Evolutionary conservation across 2,329 filamentous ascomycete species (phyloP).

Genomic region (Albifimbria verrucaria): DNA sequence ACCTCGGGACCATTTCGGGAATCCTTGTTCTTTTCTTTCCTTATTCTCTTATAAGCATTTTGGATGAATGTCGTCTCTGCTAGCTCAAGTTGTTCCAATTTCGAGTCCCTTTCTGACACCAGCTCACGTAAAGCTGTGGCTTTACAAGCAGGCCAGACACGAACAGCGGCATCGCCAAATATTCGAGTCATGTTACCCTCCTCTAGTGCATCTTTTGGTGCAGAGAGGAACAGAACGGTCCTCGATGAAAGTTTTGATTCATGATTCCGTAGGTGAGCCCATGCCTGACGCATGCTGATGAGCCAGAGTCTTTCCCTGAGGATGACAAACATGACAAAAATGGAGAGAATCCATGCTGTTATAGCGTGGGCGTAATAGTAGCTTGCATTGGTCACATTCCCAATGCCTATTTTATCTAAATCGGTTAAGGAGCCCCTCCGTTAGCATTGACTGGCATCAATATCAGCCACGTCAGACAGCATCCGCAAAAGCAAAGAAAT

Average conservation of each 20-base stretch:
- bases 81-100: neutral
- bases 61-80: neutral
- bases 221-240: neutral
- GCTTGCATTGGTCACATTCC: neutral
- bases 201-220: neutral
- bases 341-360: neutral
- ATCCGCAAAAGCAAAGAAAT: neutral
- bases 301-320: neutral
- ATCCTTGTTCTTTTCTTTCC: neutral
- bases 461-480: neutral
- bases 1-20: neutral
- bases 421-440: neutral
- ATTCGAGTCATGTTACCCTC: neutral
- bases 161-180: conserved; percentile 1
- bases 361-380: neutral
- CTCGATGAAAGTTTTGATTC: neutral
- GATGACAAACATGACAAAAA: conserved; percentile 1
- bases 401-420: conserved; percentile 1
- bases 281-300: conserved; percentile 1
- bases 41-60: neutral
- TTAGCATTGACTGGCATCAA: neutral
- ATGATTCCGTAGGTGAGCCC: neutral
- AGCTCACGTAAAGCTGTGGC: neutral
- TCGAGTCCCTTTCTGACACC: neutral
- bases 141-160: neutral